Conservation (phyloP, 371 early-diverging fungal genomes). For the Phascolomyces articulosus region DNA sequence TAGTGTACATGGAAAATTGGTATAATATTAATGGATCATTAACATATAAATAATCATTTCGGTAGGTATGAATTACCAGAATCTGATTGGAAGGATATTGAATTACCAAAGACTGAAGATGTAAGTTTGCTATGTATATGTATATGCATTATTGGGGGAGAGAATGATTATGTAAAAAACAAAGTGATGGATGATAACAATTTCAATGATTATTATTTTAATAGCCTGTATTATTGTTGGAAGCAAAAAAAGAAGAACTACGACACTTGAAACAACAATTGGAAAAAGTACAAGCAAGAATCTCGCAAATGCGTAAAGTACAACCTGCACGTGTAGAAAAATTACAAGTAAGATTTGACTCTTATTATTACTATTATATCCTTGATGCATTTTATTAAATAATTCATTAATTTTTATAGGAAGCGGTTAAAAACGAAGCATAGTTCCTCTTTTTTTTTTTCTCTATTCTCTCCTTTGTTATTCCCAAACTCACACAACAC, state of each 20-base stretch:
- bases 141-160: too few species aligned
- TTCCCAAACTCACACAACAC: too few species aligned
- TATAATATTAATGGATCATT: neutral
- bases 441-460: neutral
- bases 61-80: conserved; percentile 69
- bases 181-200: neutral
- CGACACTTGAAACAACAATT: conserved; percentile 50
- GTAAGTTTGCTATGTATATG: conserved; percentile 44
- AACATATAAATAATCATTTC: neutral
- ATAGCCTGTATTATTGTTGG: conserved; percentile 46
- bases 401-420: neutral
- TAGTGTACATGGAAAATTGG: neutral
- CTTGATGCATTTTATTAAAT: neutral
- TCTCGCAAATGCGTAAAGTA: conserved; percentile 23
- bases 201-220: neutral
- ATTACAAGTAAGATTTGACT: conserved; percentile 26
- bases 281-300: conserved; percentile 40
- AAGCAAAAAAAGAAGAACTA: conserved; percentile 59
- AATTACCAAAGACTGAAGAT: conserved; percentile 67
- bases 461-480: too few species aligned
- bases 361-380: neutral
- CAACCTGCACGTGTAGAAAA: conserved; percentile 37
- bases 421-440: conserved; percentile 5
- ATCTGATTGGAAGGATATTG: conserved; percentile 69
- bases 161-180: too few species aligned